Evolutionary conservation across 805 yeast species (phyloP), one percentile per base, ranked within the genome.

Genomic region (Maudiozyma turicensis): DNA sequence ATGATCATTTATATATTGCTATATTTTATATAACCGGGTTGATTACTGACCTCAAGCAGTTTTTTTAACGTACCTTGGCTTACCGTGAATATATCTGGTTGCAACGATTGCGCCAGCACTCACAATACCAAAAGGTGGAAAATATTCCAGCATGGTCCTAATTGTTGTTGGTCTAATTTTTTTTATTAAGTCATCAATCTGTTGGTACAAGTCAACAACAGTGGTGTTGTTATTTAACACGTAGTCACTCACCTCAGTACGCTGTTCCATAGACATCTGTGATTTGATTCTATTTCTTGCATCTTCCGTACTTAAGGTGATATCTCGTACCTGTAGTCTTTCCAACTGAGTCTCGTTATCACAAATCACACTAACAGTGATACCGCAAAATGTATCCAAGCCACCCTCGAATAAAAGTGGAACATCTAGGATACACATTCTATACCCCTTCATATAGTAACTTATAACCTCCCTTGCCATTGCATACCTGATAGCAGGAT

Each of bases 381-480:
- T 61, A 0, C 93, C 95, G 62, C 98, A 91, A 28, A 83, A 67
- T 43, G 62, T 57, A 59, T 87, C 81, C 55, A 91, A 70, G 1
- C 80, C 78, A 35, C 88, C 75, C 64, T 93, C 99, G 65, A 86
- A 93, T 15, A 93, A 69, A 38, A 93, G 69, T 1, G 99, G 99
- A 2, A 95, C 91, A 60, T 93, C 99, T 45, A 93, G 66, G 0
- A 93, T 68, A 3, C 88, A 89, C 60, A 88, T 57, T 11, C 72
- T 64, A 42, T 78, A 61, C 11, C 87, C 79, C 8, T 63, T 53
- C 11, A 87, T 32, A 74, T 89, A 93, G 14, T 78, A 77, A 46
- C 55, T 50, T 2, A 83, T 37, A 1, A 87, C 68, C 55, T 76
- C 77, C 66, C 74, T 68, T 8, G 77, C 63, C 59, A 91, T 87